Base-by-base conservation (phyloP, 2,329 filamentous ascomycete species). In the Fusarium cyanostomum region DNA sequence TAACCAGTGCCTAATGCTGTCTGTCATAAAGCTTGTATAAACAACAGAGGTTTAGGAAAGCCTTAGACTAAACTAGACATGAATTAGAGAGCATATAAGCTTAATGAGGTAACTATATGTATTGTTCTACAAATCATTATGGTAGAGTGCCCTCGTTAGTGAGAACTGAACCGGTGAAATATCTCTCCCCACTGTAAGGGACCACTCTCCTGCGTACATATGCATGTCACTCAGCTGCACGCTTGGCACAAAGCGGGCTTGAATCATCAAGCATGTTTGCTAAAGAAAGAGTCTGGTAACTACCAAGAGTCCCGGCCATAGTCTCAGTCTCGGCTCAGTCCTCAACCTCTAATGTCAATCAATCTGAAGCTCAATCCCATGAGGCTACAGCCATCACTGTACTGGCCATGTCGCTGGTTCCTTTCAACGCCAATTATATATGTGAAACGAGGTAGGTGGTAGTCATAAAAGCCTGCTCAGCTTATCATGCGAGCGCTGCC, bases 171-270 rank as follows among this genome's bases (percentile, higher is more conserved):
- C 39, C 30, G 24, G n/a, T 28, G 38, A 35, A 45, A 43, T 38
- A 52, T 52, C 37, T 52, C 54, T 45, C 35, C 41, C 35, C 45
- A 21, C 48, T 34, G 21, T 39, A 50, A 16, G 52, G 56, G 44
- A 43, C 45, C 56, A 46, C 52, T 43, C 44, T 58, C 35, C 15
- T 48, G 35, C 54, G 30, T 42, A 50, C 54, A 56, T 61, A 56
- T 39, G 41, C 51, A 39, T 56, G 52, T 57, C 41, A 59, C 55
- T 55, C 43, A 27, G 31, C 34, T 55, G 55, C 56, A 56, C 18
- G 30, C 21, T 45, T 46, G 15, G 41, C 46, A 27, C 38, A 46
- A 34, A 21, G 15, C 11, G 28, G 38, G 34, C 33, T 31, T 37
- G 26, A 43, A 50, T 62, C 37, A 59, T 43, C 44, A 50, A 35